Evolutionary conservation across 768 basidiomycete genomes (phyloP), one percentile per base, ranked within the genome.

Genomic region (Russula foetens): DNA sequence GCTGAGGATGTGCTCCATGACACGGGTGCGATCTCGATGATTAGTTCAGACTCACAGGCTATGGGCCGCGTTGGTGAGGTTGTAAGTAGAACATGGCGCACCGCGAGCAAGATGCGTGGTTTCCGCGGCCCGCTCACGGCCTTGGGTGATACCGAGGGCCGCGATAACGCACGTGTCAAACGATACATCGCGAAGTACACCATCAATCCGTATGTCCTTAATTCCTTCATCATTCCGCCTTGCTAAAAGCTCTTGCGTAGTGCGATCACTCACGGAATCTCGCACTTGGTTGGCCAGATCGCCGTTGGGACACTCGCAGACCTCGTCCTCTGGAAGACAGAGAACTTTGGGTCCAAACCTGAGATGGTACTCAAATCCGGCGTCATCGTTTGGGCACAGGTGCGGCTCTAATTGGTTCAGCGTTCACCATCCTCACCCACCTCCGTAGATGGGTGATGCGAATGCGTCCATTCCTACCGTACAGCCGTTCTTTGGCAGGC

Each of bases 31-130:
- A 97, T 99, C 45, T 89, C 92, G 3, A 98, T 98, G 85, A 95
- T 98, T 66, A 90, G 88, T 65, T 93, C 91, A 2, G 97, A 99
- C 71, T 88, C 93, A 2, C 97, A 98, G 72, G 97, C 97, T 0
- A 98, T 99, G 97, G 95, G 96, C 11, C 84, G 96, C 19, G 93
- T 99, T 7, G 97, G 92, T 11, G 97, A 99, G 71, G 96, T 98
- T 19, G 76, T 92, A 2, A 82, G 86, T 47, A 76, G 97, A 54
- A 97, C 97, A 0, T 99, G 97, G 97, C 79, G 95, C 47, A 98
- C 97, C 0, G 97, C 97, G 33, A 90, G 89, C 72, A 99, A 99
- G 77, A 87, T 99, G 88, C 81, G 81, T 57, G 83, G 86, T 48
- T 76, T 88, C 62, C 75, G 81, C 28, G 97, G 97, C 0, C 86